These are phyloP conservation scores for Diaporthe longicolla DNA, from an alignment of 2,329 filamentous ascomycete species.

Conservation along the genomic window DNA sequence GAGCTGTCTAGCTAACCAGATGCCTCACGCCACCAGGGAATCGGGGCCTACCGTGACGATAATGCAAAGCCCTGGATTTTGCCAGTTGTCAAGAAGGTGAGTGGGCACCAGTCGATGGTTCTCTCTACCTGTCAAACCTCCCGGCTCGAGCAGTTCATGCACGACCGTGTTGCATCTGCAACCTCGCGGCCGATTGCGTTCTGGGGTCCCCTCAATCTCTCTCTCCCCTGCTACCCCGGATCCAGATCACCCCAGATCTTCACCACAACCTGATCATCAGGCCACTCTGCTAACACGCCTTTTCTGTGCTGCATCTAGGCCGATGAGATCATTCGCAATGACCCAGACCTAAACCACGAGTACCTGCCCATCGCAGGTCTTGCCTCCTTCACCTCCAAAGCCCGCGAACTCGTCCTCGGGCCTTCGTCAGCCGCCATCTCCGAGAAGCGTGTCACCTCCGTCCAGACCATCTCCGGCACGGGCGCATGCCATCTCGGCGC, in stretches of 20 bases:
- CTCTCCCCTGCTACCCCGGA: conserved; percentile 39
- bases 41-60: conserved; percentile 96
- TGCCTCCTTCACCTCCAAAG: conserved; percentile 86
- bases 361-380: conserved; percentile 97
- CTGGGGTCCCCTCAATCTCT: conserved; percentile 23
- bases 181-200: conserved; percentile 22
- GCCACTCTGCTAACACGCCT: conserved; percentile 46
- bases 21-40: conserved; percentile 62
- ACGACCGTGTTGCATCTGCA: conserved; percentile 23
- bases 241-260: conserved; percentile 27
- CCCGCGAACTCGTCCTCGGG: conserved; percentile 91
- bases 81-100: conserved; percentile 95
- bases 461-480: conserved; percentile 98
- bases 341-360: conserved; percentile 95
- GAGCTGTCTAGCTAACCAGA: conserved; percentile 27
- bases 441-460: conserved; percentile 84
- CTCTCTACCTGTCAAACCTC: background rate
- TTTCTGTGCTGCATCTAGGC: conserved; percentile 69
- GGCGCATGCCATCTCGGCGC: conserved; percentile 94
- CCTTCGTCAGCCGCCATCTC: conserved; percentile 82
- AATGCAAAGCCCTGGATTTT: conserved; percentile 98
- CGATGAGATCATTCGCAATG: conserved; percentile 88
- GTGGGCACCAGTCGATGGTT: conserved; percentile 43
- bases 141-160: background rate
- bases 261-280: conserved; percentile 28